Evolutionary conservation across 345 rosid species (phyloP), one percentile per base, ranked within the genome.

Genomic region (Aquilaria sinensis): DNA sequence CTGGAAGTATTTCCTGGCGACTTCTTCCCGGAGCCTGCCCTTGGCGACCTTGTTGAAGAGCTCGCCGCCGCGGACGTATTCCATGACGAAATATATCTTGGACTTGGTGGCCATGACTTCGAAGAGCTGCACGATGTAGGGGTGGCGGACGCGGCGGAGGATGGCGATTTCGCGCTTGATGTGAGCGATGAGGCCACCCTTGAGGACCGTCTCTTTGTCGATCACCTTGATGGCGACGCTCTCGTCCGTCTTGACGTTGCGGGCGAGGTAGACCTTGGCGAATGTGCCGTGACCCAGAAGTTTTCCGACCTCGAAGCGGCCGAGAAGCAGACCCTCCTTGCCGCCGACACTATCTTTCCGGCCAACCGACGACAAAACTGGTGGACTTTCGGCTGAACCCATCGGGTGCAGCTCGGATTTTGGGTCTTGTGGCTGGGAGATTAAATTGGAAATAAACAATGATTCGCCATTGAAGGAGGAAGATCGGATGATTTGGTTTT

Each of bases 31-130:
- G 1, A 92, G 53, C 12, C 86, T 70, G 23, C 98, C 98, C 67
- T 85, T 85, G 9, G 89, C 73, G 6, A 92, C 86, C 65, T 75
- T 78, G 56, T 84, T 75, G 72, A 85, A 92, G 4, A 92, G 79
- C 65, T 92, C 96, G 0, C 96, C 96, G 51, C 96, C 96, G 5
- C 75, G 59, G 30, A 89, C 98, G 30, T 78, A 83, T 52, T 92
- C 98, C 98, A 92, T 92, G 14, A 92, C 95, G 58, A 92, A 81
- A 75, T 77, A 89, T 67, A 92, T 92, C 77, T 87, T 89, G 45
- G 96, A 64, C 61, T 85, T 87, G 2, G 96, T 85, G 0, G 98
- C 96, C 95, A 92, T 83, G 33, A 92, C 96, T 65, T 92, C 98
- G 70, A 79, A 84, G 23, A 92, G 76, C 53, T 81, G 83, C 1